These are phyloP conservation scores for Clonostachys rosea DNA, from an alignment of 2,329 filamentous ascomycete species.

Conservation along the genomic window DNA sequence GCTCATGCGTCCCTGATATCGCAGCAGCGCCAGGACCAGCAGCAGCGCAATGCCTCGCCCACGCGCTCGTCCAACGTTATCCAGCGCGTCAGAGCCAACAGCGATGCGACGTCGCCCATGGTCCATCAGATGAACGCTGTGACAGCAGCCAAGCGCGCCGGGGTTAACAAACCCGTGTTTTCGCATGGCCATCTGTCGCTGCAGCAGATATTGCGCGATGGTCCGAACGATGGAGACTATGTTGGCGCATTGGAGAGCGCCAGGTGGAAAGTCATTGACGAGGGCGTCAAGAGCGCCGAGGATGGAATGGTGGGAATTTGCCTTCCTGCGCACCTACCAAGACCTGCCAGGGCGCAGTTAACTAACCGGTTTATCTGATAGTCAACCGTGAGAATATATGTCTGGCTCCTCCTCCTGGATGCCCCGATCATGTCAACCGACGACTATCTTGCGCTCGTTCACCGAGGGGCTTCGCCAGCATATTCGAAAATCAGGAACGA, in stretches of 20 bases:
- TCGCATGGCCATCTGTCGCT: slow-evolving; percentile 57
- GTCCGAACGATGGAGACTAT: slow-evolving; percentile 68
- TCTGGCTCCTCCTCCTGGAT: slow-evolving; percentile 92
- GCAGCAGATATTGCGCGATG: slow-evolving; percentile 75
- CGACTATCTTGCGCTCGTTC: slow-evolving; percentile 83
- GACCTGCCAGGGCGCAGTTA: no score
- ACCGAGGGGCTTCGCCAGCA: slow-evolving; percentile 87
- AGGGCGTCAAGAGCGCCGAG: slow-evolving; percentile 71
- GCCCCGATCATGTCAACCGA: slow-evolving; percentile 81
- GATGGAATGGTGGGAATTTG: slow-evolving; percentile 70
- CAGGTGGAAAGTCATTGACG: slow-evolving; percentile 68
- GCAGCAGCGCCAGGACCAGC: slow-evolving; percentile 53
- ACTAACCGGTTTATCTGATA: slow-evolving; percentile 23
- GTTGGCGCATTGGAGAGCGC: slow-evolving; percentile 63
- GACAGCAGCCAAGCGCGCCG: slow-evolving; percentile 25
- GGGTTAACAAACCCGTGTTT: slow-evolving; percentile 35
- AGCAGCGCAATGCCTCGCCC: slow-evolving; percentile 30
- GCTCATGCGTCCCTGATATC: slow-evolving; percentile 49
- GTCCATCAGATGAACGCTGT: slow-evolving; percentile 28
- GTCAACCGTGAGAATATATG: slow-evolving; percentile 91
- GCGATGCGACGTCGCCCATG: slow-evolving; percentile 53
- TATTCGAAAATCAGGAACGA: slow-evolving; percentile 98
- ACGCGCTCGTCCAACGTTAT: slow-evolving; percentile 10
- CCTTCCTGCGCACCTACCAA: not conserved
- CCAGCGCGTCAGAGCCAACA: slow-evolving; percentile 55